Conservation (phyloP, 2,329 filamentous ascomycete species). For the Pestalotiopsis sp. region DNA sequence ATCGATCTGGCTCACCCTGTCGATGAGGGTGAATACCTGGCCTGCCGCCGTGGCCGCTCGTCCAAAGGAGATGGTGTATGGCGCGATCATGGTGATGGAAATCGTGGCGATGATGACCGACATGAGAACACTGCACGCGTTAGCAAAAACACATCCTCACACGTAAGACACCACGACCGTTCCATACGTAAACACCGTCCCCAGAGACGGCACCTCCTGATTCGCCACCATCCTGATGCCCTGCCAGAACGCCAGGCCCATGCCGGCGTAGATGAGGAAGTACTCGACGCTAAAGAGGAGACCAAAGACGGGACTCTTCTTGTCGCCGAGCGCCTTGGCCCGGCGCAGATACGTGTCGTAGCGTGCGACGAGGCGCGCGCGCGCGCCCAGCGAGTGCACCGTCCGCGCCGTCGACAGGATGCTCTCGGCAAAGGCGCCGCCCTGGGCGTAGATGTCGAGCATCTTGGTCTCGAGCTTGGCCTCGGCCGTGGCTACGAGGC, state of each 20-base stretch:
- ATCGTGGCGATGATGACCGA: constrained; percentile 41
- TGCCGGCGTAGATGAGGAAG: constrained; percentile 44
- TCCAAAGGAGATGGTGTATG: background rate
- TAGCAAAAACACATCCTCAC: constrained; percentile 20
- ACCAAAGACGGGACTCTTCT: constrained; percentile 41
- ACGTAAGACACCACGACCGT: background rate
- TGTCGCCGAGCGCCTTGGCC: constrained; percentile 38
- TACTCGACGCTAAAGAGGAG: constrained; percentile 43
- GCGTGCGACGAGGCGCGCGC: constrained; percentile 38
- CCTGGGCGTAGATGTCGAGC: constrained; percentile 34
- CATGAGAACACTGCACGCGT: constrained; percentile 35
- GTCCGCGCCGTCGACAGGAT: constrained; percentile 41
- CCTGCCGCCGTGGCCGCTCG: constrained; percentile 1
- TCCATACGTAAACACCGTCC: constrained; percentile 42
- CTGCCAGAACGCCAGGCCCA: constrained; percentile 49
- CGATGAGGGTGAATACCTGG: constrained; percentile 2
- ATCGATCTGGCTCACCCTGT: background rate
- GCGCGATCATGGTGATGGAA: constrained; percentile 39
- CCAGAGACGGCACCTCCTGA: constrained; percentile 23
- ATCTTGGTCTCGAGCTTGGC: constrained; percentile 34
- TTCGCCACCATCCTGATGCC: constrained; percentile 38
- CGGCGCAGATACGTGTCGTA: constrained; percentile 42
- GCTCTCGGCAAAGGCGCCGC: constrained; percentile 38
- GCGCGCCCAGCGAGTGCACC: constrained; percentile 46
- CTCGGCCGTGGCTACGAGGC: constrained; percentile 5